Evolutionary conservation across 257 asterid species (phyloP).

Genomic region (Phtheirospermum japonicum): DNA sequence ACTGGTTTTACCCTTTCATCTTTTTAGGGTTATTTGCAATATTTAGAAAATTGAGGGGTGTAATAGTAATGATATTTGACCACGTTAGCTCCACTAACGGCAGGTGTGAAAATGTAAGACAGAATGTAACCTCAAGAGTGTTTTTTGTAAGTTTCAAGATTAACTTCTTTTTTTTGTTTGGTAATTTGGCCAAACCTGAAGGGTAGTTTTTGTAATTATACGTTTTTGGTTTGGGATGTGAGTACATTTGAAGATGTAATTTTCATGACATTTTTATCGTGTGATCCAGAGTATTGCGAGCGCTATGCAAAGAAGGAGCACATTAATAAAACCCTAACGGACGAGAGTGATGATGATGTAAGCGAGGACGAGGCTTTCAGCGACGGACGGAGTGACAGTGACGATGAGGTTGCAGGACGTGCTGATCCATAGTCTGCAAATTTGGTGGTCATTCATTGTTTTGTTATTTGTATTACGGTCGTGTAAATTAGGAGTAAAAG

Average conservation of each 20-base stretch:
- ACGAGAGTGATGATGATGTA: conserved; percentile 50
- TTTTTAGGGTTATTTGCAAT: too few species aligned
- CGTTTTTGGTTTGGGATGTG: too few species aligned
- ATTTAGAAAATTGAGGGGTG: too few species aligned
- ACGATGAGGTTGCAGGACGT: conserved; percentile 57
- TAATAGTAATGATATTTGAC: too few species aligned
- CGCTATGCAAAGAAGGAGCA: conserved; percentile 76
- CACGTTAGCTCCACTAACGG: too few species aligned
- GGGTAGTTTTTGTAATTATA: too few species aligned
- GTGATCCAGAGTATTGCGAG: conserved; percentile 65
- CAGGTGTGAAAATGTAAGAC: too few species aligned
- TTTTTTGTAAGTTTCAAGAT: too few species aligned
- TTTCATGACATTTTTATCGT: conserved; percentile 11
- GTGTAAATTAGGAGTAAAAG: conserved; percentile 38
- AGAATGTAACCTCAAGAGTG: too few species aligned
- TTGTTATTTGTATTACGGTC: conserved; percentile 31
- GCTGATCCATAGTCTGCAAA: conserved; percentile 46
- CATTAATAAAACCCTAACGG: conserved; percentile 31
- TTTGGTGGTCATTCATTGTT: not conserved
- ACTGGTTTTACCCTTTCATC: too few species aligned
- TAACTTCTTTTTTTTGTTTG: too few species aligned
- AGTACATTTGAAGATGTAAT: not conserved
- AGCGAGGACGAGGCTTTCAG: conserved; percentile 60
- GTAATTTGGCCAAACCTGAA: too few species aligned
- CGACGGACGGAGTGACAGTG: conserved; percentile 55